Conservation (phyloP, 1,284 basidiomycete species). For the Fomitopsis betulina region DNA sequence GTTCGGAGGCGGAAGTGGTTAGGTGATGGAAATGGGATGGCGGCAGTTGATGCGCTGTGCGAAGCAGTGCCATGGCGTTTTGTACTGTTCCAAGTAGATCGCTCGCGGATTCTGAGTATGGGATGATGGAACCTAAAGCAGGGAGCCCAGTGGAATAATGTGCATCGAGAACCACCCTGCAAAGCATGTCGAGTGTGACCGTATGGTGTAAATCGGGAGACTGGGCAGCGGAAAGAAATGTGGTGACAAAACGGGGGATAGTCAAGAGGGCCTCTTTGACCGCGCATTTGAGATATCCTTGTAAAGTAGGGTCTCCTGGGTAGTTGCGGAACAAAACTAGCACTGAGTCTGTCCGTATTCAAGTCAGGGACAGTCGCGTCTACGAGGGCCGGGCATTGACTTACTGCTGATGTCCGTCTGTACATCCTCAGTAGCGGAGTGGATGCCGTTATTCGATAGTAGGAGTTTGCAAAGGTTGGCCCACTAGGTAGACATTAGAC, state of each 20-base stretch:
- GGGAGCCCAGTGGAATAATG: conserved; percentile 56
- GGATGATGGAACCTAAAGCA: conserved; percentile 48
- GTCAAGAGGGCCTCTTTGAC: conserved; percentile 53
- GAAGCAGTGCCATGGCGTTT: conserved; percentile 55
- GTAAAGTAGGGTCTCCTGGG: conserved; percentile 57
- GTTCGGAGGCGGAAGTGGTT: conserved; percentile 54
- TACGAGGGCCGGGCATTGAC: conserved; percentile 10
- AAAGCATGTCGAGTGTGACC: conserved; percentile 64
- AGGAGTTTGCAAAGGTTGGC: conserved; percentile 55
- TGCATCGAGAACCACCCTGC: conserved; percentile 54
- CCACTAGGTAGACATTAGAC: conserved; percentile 44
- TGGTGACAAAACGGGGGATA: conserved; percentile 52
- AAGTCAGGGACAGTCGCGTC: not conserved
- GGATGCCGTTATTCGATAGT: conserved; percentile 39
- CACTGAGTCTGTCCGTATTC: conserved; percentile 49
- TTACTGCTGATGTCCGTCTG: conserved; percentile 32
- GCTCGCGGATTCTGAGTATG: conserved; percentile 41
- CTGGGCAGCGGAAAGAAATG: conserved; percentile 41
- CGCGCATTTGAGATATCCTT: conserved; percentile 57
- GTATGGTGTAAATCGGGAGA: conserved; percentile 50
- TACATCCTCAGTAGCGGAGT: conserved; percentile 19
- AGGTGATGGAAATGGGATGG: conserved; percentile 57
- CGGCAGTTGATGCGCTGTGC: conserved; percentile 51
- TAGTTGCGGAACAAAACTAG: conserved; percentile 60
- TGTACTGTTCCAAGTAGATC: conserved; percentile 50